phyloP scores from a whole-genome alignment of 2,329 filamentous ascomycete species.

The Diplodia scrobiculata region DNA sequence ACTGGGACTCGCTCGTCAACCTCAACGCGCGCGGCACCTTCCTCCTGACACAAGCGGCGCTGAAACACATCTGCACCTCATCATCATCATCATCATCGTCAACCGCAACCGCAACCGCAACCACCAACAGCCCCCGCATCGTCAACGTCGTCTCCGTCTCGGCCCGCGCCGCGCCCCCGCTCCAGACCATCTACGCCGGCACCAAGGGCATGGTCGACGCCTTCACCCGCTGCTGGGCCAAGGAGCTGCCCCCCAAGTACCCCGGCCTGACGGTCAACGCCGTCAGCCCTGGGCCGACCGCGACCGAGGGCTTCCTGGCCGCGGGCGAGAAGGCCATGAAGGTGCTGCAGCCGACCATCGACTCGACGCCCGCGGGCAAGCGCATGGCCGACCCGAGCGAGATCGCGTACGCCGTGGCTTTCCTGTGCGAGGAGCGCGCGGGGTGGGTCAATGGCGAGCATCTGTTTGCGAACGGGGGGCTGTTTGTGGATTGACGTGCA shows the following conservation, averaged over 20 bases:
- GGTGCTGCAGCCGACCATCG: slow-evolving; percentile 55
- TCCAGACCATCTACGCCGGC: slow-evolving; percentile 54
- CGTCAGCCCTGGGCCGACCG: slow-evolving; percentile 50
- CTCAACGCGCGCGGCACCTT: slow-evolving; percentile 50
- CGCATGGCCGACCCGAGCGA: slow-evolving; percentile 52
- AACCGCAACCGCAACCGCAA: no score
- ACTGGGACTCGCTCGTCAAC: slow-evolving; percentile 49
- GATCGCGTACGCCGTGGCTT: slow-evolving; percentile 52
- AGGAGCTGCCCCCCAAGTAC: slow-evolving; percentile 51
- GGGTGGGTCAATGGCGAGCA: slow-evolving; percentile 54
- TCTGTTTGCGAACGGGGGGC: slow-evolving; percentile 36
- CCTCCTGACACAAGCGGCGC: slow-evolving; percentile 46
- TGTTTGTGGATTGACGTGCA: slow-evolving; percentile 32
- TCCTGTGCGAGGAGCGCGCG: slow-evolving; percentile 50
- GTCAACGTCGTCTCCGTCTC: slow-evolving; percentile 50
- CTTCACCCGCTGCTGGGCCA: slow-evolving; percentile 52
- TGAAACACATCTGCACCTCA: slow-evolving; percentile 48
- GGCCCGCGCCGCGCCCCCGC: slow-evolving; percentile 41
- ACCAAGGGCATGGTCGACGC: slow-evolving; percentile 56
- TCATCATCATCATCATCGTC: slow-evolving; percentile 42
- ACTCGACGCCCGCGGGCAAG: slow-evolving; percentile 48
- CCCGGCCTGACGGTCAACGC: slow-evolving; percentile 51
- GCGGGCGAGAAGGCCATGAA: slow-evolving; percentile 48
- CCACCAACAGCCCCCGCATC: slow-evolving; percentile 42
- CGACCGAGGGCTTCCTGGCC: slow-evolving; percentile 39